Evolutionary conservation across 2,329 filamentous ascomycete species (phyloP), one percentile per base, ranked within the genome.

Genomic region (Botrytis fabae): DNA sequence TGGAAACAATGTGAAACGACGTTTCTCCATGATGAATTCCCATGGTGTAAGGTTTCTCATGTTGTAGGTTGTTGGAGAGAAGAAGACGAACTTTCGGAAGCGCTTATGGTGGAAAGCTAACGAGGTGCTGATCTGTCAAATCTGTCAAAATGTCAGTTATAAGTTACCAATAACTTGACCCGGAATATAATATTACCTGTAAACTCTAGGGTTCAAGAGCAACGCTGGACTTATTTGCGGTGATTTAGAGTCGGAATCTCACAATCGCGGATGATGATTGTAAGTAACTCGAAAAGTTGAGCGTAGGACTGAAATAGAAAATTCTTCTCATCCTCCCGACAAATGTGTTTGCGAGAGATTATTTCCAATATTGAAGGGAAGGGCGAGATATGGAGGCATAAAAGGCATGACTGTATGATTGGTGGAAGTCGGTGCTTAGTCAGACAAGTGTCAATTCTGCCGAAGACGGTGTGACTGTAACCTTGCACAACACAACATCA

Each of bases 101-200:
- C 18, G 2, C 5, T 35, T 35, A 32, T 35, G 10, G 3, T 5
- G 22, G 22, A 35, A 18, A 10, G 0, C 3, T 1, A 9, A 51
- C 12, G 32, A 10, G 12, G 1, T 2, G 10, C 1, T 1, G 18
- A 28, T 20, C 44, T 66, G 14, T 1, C 4, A 25, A 10, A 28
- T 20, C 44, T 66, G 14, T 1, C 8, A 25, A 10, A 12, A 38
- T 0, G 32, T 66, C 8, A 66, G 25, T 51, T 51, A 1, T 38
- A n/a, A 5, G 20, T 4, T 14, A n/a, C 51, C 16, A 38, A 10
- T n/a, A 38, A 5, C 38, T 2, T 28, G n/a, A 38, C 35, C 14
- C n/a, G 4, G 2, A 4, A 25, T 51, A 9, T 38, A 5, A 66
- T 8, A 1, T 51, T 51, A 40, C 63, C 46, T 51, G 32, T 38